Evolutionary conservation across 179 eudicot species (phyloP), one percentile per base, ranked within the genome.

Genomic region (Amaranthus tricolor): DNA sequence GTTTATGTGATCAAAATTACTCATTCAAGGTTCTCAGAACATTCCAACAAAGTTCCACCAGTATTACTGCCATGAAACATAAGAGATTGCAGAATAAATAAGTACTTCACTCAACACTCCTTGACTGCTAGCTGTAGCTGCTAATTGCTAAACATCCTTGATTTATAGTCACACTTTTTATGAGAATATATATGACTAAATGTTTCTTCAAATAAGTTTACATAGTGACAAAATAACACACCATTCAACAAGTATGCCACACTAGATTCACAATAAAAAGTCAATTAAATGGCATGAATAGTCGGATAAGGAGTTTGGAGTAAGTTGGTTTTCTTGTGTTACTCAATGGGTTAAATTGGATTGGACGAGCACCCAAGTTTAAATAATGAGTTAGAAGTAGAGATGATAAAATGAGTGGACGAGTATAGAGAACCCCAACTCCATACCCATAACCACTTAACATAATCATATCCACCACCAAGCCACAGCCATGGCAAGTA

Each of bases 1-100:
- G 48, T 19, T 51, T 8, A 54, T 72, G 45, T 19, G 62, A 78
- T 55, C 9, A 68, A 58, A 44, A 63, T 16, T 10, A 78, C 52
- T 58, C 7, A 15, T 6, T 12, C 4, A 7, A 68, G 47, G 13
- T 51, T 51, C 53, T 24, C 58, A 68, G 47, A 68, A 67, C 6
- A 6, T 50, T 50, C 71, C 71, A 47, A 68, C 40, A 7, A 47
- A 45, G 16, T 15, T 16, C 14, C 56, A 21, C 17, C 6, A 2
- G 13, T 24, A 31, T 48, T 31, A 21, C 15, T 24, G 9, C 50
- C 15, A 67, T 48, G 9, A 19, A 48, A 49, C 43, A 75, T 21
- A 57, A 5, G 10, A 50, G 72, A 50, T 31, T 4, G 52, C 8
- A 47, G 47, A 7, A 56, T 31, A n/a, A 74, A 74, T 62, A 40